A percentile compares a stretch with the other conserved stretches of the same genome.
These are phyloP conservation scores for Paraphaeosphaeria sporulosa DNA, from an alignment of 2,329 filamentous ascomycete species.

Conservation along the genomic window DNA sequence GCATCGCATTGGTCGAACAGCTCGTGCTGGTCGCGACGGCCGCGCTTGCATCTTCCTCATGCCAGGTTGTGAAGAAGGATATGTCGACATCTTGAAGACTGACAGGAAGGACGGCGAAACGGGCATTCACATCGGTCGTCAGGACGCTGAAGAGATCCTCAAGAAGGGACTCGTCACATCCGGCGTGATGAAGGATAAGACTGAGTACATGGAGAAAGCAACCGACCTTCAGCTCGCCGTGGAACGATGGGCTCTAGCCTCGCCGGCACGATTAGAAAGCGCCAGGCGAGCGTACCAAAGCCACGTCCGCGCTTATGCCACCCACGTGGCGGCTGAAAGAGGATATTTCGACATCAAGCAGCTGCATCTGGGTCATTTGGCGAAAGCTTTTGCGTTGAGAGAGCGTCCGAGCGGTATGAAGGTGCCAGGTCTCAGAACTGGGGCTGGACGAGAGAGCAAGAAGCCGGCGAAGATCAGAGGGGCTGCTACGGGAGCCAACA, in stretches of 20 bases:
- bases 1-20: conserved; percentile 92
- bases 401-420: conserved; percentile 85
- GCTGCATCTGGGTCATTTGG: conserved; percentile 89
- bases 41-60: conserved; percentile 89
- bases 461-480: conserved; percentile 53
- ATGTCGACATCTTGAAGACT: conserved; percentile 79
- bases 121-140: conserved; percentile 63
- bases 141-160: conserved; percentile 71
- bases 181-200: conserved; percentile 46
- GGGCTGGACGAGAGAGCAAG: conserved; percentile 44
- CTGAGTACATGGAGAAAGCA: conserved; percentile 69
- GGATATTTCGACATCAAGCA: conserved; percentile 89
- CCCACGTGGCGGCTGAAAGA: conserved; percentile 85
- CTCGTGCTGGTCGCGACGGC: conserved; percentile 87
- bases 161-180: conserved; percentile 66
- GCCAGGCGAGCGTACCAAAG: conserved; percentile 88
- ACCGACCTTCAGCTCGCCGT: conserved; percentile 73
- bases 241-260: conserved; percentile 70
- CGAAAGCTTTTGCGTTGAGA: conserved; percentile 89
- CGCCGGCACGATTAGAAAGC: conserved; percentile 76
- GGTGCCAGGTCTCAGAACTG: conserved; percentile 59
- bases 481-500: conserved; percentile 24
- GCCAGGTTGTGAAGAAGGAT: conserved; percentile 90
- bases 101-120: conserved; percentile 70
- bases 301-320: conserved; percentile 93